Evolutionary conservation across 202 grass and related monocot species (phyloP).

Genomic region (Musa balbisiana): DNA sequence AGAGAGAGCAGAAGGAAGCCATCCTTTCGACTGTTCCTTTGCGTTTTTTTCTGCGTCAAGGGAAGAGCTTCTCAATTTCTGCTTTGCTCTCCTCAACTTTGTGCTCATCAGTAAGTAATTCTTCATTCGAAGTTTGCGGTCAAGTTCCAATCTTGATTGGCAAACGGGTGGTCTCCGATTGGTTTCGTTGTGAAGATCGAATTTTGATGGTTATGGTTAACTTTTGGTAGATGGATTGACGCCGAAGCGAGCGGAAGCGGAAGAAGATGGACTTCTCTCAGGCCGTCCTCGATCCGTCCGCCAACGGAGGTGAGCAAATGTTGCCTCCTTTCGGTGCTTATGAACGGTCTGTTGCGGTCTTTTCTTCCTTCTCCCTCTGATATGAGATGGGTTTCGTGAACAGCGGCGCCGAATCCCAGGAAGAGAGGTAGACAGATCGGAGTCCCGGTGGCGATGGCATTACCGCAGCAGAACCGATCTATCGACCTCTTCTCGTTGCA

Average conservation of each 20-base stretch:
- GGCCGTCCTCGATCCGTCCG: constrained; percentile 3
- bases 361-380: neutral
- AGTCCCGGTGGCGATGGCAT: neutral
- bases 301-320: constrained; percentile 19
- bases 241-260: neutral
- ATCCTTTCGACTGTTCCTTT: neutral
- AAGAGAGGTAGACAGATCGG: constrained; percentile 12
- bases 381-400: neutral
- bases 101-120: neutral
- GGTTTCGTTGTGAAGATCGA: neutral
- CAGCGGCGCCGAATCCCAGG: constrained; percentile 4
- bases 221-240: neutral
- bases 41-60: neutral
- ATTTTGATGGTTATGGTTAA: neutral
- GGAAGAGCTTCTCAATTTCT: neutral
- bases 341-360: neutral
- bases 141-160: neutral
- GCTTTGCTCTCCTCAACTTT: constrained; percentile 7
- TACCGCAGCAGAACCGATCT: neutral
- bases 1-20: too few relatives aligned
- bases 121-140: neutral
- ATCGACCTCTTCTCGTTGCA: neutral
- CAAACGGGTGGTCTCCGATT: neutral
- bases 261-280: constrained; percentile 1
- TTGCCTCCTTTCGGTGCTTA: neutral